Evolutionary conservation across 2,329 filamentous ascomycete genomes (phyloP).

Genomic region (Colletotrichum orchidophilum): DNA sequence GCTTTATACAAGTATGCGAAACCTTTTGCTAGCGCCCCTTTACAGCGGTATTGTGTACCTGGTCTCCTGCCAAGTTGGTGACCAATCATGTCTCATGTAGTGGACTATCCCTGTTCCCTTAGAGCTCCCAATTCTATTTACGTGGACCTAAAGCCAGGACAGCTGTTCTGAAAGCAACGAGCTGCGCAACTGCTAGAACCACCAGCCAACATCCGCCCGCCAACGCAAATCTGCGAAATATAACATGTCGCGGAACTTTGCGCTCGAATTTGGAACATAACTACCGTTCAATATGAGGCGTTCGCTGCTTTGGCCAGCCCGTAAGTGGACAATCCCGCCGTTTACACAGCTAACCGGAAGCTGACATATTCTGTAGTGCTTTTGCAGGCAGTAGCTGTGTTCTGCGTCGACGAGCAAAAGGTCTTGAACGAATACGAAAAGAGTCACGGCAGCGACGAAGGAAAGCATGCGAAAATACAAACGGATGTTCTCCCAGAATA

Average conservation of each 20-base stretch:
- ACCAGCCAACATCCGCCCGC: not conserved
- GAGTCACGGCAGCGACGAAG: constrained; percentile 39
- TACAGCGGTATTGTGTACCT: not conserved
- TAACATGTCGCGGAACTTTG: constrained; percentile 34
- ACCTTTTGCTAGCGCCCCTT: not conserved
- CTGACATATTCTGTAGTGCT: constrained; percentile 50
- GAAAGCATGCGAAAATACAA: constrained; percentile 44
- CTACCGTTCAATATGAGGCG: constrained; percentile 51
- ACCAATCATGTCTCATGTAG: constrained; percentile 22
- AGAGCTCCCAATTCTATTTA: constrained; percentile 28
- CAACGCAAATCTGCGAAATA: not conserved
- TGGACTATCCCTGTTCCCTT: not conserved
- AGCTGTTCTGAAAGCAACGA: constrained; percentile 30
- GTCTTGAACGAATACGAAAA: constrained; percentile 45
- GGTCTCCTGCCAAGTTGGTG: not conserved
- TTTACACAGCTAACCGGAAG: constrained; percentile 3
- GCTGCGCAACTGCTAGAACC: constrained; percentile 8
- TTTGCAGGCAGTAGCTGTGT: constrained; percentile 52
- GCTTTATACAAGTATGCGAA: not conserved
- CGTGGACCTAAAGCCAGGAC: constrained; percentile 33
- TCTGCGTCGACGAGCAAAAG: constrained; percentile 51
- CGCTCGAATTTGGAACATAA: constrained; percentile 43
- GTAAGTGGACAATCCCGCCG: constrained; percentile 44
- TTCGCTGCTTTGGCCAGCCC: constrained; percentile 51
- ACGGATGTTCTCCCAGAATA: constrained; percentile 43